Percentiles rank a stretch among this genome's conserved stretches.
Evolutionary conservation across 2,329 filamentous ascomycete species (phyloP).

Genomic region (Canariomyces notabilis): DNA sequence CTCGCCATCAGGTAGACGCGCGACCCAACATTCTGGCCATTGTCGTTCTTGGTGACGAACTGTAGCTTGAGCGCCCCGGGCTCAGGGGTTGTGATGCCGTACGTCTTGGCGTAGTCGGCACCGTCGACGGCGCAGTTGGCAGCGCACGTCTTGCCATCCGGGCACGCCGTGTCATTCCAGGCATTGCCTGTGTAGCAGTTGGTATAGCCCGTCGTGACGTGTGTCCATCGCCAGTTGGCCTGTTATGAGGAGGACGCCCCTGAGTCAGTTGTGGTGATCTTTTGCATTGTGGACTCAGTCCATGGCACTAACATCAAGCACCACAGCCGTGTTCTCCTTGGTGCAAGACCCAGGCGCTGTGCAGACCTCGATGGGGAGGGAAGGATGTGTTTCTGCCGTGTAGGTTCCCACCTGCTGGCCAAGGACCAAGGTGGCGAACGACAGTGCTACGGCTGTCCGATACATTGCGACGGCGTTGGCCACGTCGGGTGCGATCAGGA

Average conservation of each 20-base stretch:
- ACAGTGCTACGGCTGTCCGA: slow-evolving; percentile 21
- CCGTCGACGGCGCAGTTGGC: slow-evolving; percentile 43
- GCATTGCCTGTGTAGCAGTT: slow-evolving; percentile 44
- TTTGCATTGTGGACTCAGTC: no score
- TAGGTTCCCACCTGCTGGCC: slow-evolving; percentile 36
- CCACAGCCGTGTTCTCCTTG: slow-evolving; percentile 39
- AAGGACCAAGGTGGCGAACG: slow-evolving; percentile 27
- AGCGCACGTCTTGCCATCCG: slow-evolving; percentile 38
- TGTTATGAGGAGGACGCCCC: no score
- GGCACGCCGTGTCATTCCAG: slow-evolving; percentile 33
- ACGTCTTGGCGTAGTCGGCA: slow-evolving; percentile 41
- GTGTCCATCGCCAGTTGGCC: slow-evolving; percentile 49
- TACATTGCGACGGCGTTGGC: slow-evolving; percentile 22
- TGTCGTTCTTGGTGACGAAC: slow-evolving; percentile 46
- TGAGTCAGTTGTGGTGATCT: no score
- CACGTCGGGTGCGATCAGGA: neutral
- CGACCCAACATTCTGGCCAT: slow-evolving; percentile 36
- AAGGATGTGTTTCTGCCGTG: slow-evolving; percentile 40
- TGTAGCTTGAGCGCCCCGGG: slow-evolving; percentile 43
- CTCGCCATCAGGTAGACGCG: slow-evolving; percentile 54
- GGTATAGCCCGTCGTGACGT: slow-evolving; percentile 36
- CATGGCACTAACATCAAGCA: slow-evolving; percentile 35
- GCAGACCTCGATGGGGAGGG: slow-evolving; percentile 44
- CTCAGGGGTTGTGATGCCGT: slow-evolving; percentile 42
- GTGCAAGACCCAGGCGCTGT: slow-evolving; percentile 40